Base-by-base conservation (phyloP, 768 basidiomycete species). In the Royoungia palumana region DNA sequence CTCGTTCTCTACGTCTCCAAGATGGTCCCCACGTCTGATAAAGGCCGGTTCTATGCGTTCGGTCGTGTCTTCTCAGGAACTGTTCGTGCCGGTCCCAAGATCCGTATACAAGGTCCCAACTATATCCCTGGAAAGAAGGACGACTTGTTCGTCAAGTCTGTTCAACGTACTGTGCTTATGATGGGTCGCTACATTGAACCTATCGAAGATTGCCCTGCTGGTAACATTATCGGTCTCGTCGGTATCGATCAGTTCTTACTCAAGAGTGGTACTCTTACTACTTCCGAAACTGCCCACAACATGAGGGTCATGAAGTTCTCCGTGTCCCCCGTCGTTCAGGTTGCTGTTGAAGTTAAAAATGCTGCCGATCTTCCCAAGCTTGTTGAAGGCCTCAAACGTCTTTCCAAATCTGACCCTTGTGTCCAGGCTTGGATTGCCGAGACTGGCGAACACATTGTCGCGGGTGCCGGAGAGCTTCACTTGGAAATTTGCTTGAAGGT, bases 271-370 rank as follows among this genome's bases (percentile, higher is more conserved):
- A 99, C 96, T 54, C 83, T 99, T 66, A 99, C 96, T 52, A 84
- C 90, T 52, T 93, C 93, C 41, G 96, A 98, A 76, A 96, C 94
- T 45, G 96, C 96, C 44, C 96, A 99, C 81, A 99, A 99, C 81
- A 96, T 99, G 94, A 92, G 78, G 77, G 94, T 99, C 72, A 99
- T 99, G 96, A 92, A 89, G 76, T 97, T 97, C 83, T 98, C 94
- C 70, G 96, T 99, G 48, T 98, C 96, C 25, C 96, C 96, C 60
- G 96, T 99, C 78, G 96, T 99, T 38, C 96, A 85, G 70, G 93
- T 98, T 65, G 92, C 96, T 57, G 96, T 99, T 61, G 96, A 99
- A 73, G 96, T 98, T 73, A 98, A 98, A 87, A 99, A 98, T 72
- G 93, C 96, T 50, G 83, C 91, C 51, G 96, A 99, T 81, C 81